Base-by-base conservation (phyloP, 2,329 filamentous ascomycete genomes). In the Ascochyta koolunga region DNA sequence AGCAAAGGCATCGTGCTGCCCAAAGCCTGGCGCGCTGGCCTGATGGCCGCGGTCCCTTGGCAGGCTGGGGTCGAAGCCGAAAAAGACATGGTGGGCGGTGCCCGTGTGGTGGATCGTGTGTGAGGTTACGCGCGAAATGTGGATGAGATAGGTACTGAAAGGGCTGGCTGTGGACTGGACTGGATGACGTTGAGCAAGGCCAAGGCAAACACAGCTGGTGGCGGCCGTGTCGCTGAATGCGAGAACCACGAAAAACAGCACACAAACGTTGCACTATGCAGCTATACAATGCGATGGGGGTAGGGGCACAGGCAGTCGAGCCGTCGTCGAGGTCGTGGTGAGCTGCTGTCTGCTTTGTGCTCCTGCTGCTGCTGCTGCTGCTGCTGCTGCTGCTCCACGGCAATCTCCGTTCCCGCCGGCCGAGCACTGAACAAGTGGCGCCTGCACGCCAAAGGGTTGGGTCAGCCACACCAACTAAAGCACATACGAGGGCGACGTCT, bases 1-100 rank as follows among this genome's bases (percentile, higher is more conserved):
- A 61, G 90, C 91, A 76, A 98, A 98, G 33, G 93, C 91, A 76
- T 99, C 92, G 65, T 89, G 84, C 73, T 92, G 89, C 66, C 91
- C 88, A 78, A 98, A 98, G 70, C 92, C 91, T 47, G 89, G 86
- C 32, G 87, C 88, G 49, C 83, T 80, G 66, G 81, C 78, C 66
- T 89, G 86, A 71, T 92, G 89, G 64, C 84, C 80, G 48, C 77
- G 75, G 74, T 87, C 85, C 71, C 82, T 79, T 44, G 86, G 86
- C 25, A 87, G 83, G 59, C 82, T 83, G 52, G 88, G 82, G 72
- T 96, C 89, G 77, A 96, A 93, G 64, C 91, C 90, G 77, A 96
- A 96, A 96, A 96, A 29, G 92, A 93, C 93, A 96, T 95, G 64
- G 51, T 31, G 36, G 48, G 44, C 46, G 44, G 35, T 32, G 31